A percentile compares a stretch with the other conserved stretches of the same genome.
These are phyloP conservation scores for Sambucus nigra DNA, from an alignment of 129 eudicot genomes.

Conservation along the genomic window DNA sequence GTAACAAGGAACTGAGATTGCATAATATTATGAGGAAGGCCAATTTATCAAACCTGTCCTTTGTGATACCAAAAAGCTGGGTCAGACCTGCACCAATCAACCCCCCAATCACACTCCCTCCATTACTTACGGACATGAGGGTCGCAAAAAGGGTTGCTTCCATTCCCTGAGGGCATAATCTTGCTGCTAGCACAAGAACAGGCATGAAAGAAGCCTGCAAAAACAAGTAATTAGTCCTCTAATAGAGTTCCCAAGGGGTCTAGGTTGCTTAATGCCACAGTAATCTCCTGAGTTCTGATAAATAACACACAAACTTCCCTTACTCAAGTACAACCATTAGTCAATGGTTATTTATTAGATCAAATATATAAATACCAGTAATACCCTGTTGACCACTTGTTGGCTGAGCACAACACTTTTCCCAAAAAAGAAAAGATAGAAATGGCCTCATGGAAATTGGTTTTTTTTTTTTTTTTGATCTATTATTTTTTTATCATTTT, in stretches of 20 bases:
- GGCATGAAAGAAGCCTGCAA: constrained; percentile 96
- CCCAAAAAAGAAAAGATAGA: too few species aligned
- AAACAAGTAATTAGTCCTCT: not conserved
- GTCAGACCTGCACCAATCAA: constrained; percentile 87
- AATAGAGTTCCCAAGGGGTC: not conserved
- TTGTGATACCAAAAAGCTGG: constrained; percentile 70
- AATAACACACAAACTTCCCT: too few species aligned
- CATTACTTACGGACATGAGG: constrained; percentile 83
- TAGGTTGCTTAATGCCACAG: not conserved
- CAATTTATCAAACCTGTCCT: constrained; percentile 69
- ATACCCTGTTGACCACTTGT: too few species aligned
- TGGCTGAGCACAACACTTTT: too few species aligned
- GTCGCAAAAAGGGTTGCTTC: constrained; percentile 98
- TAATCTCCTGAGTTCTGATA: too few species aligned
- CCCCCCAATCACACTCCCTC: constrained; percentile 91
- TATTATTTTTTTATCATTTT: too few species aligned
- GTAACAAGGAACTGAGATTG: constrained; percentile 83
- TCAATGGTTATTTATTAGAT: too few species aligned
- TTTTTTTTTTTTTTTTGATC: too few species aligned
- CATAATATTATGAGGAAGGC: constrained; percentile 65
- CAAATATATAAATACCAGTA: too few species aligned
- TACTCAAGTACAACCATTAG: too few species aligned
- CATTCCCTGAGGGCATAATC: constrained; percentile 86
- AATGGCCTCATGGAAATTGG: too few species aligned
- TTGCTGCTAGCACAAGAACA: constrained; percentile 90